A percentile compares a stretch with the other conserved stretches of the same genome.
These are phyloP conservation scores for Apiospora arundinis DNA, from an alignment of 2,329 filamentous ascomycete genomes.

Conservation along the genomic window DNA sequence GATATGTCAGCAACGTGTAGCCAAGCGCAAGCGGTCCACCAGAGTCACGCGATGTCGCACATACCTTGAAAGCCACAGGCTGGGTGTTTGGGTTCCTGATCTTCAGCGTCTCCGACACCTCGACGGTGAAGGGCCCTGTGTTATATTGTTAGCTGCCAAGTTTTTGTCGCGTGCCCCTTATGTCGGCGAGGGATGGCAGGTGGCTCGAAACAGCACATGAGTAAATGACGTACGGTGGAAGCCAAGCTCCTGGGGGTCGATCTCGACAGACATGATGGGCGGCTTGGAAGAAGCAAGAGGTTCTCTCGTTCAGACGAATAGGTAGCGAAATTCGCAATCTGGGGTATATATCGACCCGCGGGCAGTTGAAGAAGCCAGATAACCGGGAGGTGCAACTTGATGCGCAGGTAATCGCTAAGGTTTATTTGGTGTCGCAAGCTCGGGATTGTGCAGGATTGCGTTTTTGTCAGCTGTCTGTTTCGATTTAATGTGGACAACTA, in stretches of 20 bases:
- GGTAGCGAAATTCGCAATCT: neutral
- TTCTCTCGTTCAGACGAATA: neutral
- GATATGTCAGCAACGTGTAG: conserved; percentile 37
- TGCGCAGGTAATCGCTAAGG: conserved; percentile 10
- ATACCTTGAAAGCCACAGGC: conserved; percentile 74
- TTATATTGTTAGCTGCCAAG: conserved; percentile 29
- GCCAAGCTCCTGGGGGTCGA: conserved; percentile 88
- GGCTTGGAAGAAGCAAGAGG: neutral
- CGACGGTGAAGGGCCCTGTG: conserved; percentile 69
- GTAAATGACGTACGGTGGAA: conserved; percentile 78
- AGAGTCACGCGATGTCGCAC: conserved; percentile 28
- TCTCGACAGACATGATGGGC: conserved; percentile 84
- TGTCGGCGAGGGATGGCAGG: conserved; percentile 17
- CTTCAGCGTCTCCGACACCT: conserved; percentile 68
- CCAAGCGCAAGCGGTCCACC: conserved; percentile 13
- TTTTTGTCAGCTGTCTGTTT: conserved; percentile 18
- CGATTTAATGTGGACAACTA: neutral
- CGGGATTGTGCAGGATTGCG: conserved; percentile 5
- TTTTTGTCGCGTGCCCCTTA: neutral
- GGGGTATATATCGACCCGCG: conserved; percentile 2
- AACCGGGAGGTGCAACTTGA: neutral
- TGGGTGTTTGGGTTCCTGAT: conserved; percentile 69
- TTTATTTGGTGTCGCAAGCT: conserved; percentile 15
- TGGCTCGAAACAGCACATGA: conserved; percentile 4
- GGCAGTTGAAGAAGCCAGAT: neutral